Evolutionary conservation across 2,329 filamentous ascomycete genomes (phyloP).

Genomic region (Xylaria multiplex): DNA sequence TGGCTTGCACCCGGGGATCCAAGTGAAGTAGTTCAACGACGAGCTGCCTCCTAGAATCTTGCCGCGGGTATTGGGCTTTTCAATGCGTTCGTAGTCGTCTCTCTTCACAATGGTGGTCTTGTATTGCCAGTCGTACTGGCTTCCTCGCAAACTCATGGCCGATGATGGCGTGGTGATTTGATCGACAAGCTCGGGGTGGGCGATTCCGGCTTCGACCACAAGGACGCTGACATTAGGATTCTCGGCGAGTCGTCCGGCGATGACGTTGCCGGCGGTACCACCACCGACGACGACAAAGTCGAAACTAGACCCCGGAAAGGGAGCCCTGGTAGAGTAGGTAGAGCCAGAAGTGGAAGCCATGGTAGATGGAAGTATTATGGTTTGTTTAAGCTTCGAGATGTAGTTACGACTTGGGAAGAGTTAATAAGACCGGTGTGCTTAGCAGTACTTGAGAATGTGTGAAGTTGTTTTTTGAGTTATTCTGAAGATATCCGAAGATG

Average conservation of each 20-base stretch:
- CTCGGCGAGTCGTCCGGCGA: conserved; percentile 64
- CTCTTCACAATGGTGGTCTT: conserved; percentile 70
- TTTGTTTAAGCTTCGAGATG: background rate
- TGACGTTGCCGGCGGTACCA: conserved; percentile 59
- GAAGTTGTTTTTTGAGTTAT: background rate
- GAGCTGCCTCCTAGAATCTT: conserved; percentile 68
- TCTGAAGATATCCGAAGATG: conserved; percentile 4
- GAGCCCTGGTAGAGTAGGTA: conserved; percentile 12
- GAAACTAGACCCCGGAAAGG: conserved; percentile 10
- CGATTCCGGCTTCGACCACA: conserved; percentile 59
- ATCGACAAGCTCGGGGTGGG: conserved; percentile 60
- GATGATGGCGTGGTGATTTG: conserved; percentile 63
- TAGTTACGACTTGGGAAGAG: background rate
- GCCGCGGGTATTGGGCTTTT: conserved; percentile 71
- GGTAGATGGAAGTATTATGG: background rate
- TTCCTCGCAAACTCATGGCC: conserved; percentile 64
- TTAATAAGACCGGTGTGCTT: background rate
- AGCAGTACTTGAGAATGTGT: background rate
- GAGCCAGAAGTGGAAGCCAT: conserved; percentile 17
- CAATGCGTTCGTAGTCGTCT: conserved; percentile 67
- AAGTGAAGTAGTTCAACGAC: conserved; percentile 71
- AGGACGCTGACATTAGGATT: conserved; percentile 58
- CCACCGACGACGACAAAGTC: conserved; percentile 42
- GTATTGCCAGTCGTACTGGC: conserved; percentile 68
- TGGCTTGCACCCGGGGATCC: conserved; percentile 66